Percentiles rank a stretch among this genome's conserved stretches.
phyloP scores from a whole-genome alignment of 2,329 filamentous ascomycete species.

The Pseudofabraea citricarpa region DNA sequence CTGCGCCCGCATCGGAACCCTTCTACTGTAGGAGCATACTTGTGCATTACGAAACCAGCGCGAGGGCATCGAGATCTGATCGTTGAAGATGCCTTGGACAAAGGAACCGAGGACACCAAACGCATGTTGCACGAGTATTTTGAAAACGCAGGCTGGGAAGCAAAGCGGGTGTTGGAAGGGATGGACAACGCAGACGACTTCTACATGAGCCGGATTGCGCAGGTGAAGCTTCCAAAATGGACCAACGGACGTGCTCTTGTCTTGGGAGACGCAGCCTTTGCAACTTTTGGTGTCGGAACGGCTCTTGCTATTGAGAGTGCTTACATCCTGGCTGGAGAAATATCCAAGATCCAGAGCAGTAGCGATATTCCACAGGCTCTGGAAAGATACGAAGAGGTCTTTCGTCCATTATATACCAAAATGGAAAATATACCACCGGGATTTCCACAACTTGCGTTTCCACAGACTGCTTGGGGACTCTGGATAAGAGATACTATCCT shows the following conservation, averaged over 20 bases:
- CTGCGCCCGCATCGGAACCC: constrained; percentile 5
- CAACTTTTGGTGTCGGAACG: constrained; percentile 37
- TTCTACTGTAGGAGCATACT: constrained; percentile 1
- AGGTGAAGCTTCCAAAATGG: constrained; percentile 37
- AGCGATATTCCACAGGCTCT: constrained; percentile 29
- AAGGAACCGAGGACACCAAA: not conserved
- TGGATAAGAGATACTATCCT: not conserved
- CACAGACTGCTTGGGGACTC: not conserved
- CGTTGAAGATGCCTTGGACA: not conserved
- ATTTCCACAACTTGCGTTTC: not conserved
- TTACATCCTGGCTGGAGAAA: constrained; percentile 42
- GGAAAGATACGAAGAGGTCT: constrained; percentile 38
- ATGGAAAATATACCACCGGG: not conserved
- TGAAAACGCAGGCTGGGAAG: constrained; percentile 1
- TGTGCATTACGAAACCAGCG: not conserved
- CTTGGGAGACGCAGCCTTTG: constrained; percentile 45
- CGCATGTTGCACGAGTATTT: not conserved
- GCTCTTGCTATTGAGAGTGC: constrained; percentile 34
- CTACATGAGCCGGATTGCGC: constrained; percentile 35
- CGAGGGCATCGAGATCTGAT: not conserved
- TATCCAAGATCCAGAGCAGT: constrained; percentile 20
- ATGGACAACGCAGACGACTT: constrained; percentile 35
- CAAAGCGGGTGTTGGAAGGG: constrained; percentile 33
- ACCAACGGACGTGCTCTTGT: constrained; percentile 40
- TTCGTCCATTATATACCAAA: not conserved